Evolutionary conservation across 805 yeast genomes (phyloP), one percentile per base, ranked within the genome.

Genomic region (Middelhovenomyces tepae): DNA sequence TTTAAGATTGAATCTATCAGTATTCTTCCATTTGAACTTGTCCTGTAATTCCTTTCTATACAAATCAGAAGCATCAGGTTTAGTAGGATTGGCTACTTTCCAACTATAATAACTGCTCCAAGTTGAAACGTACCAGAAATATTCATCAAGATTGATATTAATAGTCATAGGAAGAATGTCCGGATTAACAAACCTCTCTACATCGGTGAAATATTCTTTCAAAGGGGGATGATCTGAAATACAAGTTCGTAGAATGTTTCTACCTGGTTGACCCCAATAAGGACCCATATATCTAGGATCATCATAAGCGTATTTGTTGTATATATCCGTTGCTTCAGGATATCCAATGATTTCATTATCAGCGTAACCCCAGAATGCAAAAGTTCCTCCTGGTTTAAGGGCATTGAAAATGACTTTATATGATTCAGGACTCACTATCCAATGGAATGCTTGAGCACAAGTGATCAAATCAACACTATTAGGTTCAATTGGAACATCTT

Each of bases 261-360:
- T 62, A 0, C 95, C 96, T 0, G 94, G 91, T 44, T 78, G 80
- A 46, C 83, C 81, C 96, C 96, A 87, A 50, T 73, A 73, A 0
- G 76, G 75, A 0, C 82, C 63, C 35, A 58, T 41, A 25, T 28
- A 28, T 19, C 41, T 27, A 19, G 51, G 50, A 28, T 70, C 71
- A 6, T 56, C 65, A 44, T 75, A 75, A 8, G 71, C 61, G 45
- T 69, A 72, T 18, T 74, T 68, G 19, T 57, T 46, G 31, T 73
- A 65, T 5, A 78, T 51, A 25, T 65, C 62, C 41, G 79, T 76
- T 1, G 81, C 77, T 26, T 61, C 60, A 1, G 75, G 73, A 41
- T 53, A 59, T 2, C 68, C 65, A 36, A 64, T 57, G 37, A 76
- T 72, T 0, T 71, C 60, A 0, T 86, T 83, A 45, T 85, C 94